Conservation (phyloP, 2,329 filamentous ascomycete species). For the Aspergillus sp. region DNA sequence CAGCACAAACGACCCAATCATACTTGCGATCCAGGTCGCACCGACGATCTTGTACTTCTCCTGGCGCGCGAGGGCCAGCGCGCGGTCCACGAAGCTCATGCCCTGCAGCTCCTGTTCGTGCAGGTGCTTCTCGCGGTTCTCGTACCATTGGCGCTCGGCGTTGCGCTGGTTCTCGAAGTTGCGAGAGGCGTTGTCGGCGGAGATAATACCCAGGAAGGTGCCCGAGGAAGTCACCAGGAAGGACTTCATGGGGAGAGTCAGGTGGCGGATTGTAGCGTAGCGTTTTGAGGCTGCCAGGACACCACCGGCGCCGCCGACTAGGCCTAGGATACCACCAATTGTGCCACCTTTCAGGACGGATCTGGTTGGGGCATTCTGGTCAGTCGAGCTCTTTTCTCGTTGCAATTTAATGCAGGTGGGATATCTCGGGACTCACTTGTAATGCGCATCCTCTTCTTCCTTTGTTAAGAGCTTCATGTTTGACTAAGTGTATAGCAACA, state of each 20-base stretch:
- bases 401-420: background rate
- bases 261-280: constrained; percentile 66
- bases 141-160: constrained; percentile 58
- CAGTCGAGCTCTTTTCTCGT: constrained; percentile 3
- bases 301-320: constrained; percentile 58
- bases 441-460: constrained; percentile 84
- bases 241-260: constrained; percentile 81
- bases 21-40: constrained; percentile 69
- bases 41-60: constrained; percentile 86
- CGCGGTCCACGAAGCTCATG: constrained; percentile 52
- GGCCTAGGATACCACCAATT: constrained; percentile 62
- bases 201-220: constrained; percentile 82
- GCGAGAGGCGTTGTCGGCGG: constrained; percentile 68
- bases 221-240: constrained; percentile 77
- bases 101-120: constrained; percentile 46
- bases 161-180: constrained; percentile 63
- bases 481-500: no score
- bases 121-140: constrained; percentile 51
- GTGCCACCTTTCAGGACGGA: constrained; percentile 71
- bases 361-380: constrained; percentile 26
- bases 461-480: constrained; percentile 90
- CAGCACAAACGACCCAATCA: constrained; percentile 64
- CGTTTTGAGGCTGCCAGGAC: constrained; percentile 61
- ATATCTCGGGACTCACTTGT: constrained; percentile 46
- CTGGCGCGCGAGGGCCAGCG: constrained; percentile 64